A percentile compares a stretch with the other conserved stretches of the same genome.
Conservation (phyloP, 2,329 filamentous ascomycete genomes). For the Colletotrichum sp. region DNA sequence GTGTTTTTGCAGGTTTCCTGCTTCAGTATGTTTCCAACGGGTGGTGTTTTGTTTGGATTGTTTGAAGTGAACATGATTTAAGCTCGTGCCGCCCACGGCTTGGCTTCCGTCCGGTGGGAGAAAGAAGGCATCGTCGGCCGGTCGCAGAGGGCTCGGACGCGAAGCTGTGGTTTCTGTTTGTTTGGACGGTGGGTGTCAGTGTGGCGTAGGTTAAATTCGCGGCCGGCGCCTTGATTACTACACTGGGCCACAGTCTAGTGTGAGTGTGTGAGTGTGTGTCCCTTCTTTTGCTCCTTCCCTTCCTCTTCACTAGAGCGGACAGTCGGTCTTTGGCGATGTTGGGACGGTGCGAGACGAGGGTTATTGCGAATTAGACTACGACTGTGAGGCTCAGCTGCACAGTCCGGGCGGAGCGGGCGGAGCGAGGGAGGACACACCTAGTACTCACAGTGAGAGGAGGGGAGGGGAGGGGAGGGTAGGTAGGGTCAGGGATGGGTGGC, state of each 20-base stretch:
- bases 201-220: constrained; percentile 11
- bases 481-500: background rate
- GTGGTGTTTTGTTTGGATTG: background rate
- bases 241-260: background rate
- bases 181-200: constrained; percentile 14
- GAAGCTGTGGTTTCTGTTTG: constrained; percentile 1
- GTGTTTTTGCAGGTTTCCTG: background rate
- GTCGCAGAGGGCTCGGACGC: constrained; percentile 1
- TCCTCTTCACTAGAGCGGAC: background rate
- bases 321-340: background rate
- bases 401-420: constrained; percentile 9
- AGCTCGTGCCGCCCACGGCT: background rate
- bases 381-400: constrained; percentile 12
- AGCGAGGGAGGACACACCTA: background rate
- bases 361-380: background rate
- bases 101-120: background rate
- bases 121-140: background rate
- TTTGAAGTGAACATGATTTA: background rate
- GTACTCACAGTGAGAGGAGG: background rate
- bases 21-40: background rate
- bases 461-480: background rate
- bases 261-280: background rate
- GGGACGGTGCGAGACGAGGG: background rate
- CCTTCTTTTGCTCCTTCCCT: background rate
- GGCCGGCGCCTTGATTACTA: background rate